Evolutionary conservation across 768 basidiomycete genomes (phyloP).

Genomic region (Boletus vermiculosoides): DNA sequence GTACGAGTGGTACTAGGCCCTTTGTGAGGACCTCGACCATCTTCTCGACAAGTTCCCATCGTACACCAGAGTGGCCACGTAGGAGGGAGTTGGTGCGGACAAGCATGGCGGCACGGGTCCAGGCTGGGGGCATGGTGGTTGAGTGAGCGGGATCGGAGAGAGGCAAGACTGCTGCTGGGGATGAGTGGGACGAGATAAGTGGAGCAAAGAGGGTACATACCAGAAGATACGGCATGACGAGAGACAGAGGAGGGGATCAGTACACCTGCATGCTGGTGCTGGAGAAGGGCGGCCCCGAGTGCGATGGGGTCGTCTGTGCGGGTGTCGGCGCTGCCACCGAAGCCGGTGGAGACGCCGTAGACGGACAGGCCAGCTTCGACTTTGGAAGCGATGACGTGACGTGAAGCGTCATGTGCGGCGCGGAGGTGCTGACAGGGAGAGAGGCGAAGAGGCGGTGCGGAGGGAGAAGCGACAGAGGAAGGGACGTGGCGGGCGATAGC

Average conservation of each 20-base stretch:
- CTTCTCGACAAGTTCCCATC: slow-evolving; percentile 75
- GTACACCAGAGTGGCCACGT: slow-evolving; percentile 84
- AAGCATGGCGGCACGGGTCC: slow-evolving; percentile 86
- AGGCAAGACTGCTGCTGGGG: slow-evolving; percentile 43
- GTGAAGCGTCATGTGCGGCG: slow-evolving; percentile 59
- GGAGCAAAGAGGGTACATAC: neutral
- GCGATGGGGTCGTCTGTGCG: slow-evolving; percentile 71
- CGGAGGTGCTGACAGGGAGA: slow-evolving; percentile 32
- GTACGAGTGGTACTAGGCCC: slow-evolving; percentile 77
- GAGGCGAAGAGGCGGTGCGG: slow-evolving; percentile 24
- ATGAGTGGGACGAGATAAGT: neutral
- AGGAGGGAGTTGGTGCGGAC: slow-evolving; percentile 88
- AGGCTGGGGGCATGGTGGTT: slow-evolving; percentile 78
- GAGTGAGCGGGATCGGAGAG: slow-evolving; percentile 67
- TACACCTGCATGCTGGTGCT: slow-evolving; percentile 78
- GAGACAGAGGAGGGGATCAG: slow-evolving; percentile 51
- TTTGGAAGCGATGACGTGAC: slow-evolving; percentile 63
- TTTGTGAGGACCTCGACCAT: slow-evolving; percentile 71
- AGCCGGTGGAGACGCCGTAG: slow-evolving; percentile 84
- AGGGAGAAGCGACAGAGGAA: slow-evolving; percentile 41
- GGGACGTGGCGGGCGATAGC: slow-evolving; percentile 61
- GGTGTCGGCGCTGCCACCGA: slow-evolving; percentile 87
- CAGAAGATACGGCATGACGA: neutral
- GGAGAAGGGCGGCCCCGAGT: slow-evolving; percentile 79
- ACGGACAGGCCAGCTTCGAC: slow-evolving; percentile 66